Evolutionary conservation across 805 yeast species (phyloP).

Genomic region (Sugiyamaella marilandica): DNA sequence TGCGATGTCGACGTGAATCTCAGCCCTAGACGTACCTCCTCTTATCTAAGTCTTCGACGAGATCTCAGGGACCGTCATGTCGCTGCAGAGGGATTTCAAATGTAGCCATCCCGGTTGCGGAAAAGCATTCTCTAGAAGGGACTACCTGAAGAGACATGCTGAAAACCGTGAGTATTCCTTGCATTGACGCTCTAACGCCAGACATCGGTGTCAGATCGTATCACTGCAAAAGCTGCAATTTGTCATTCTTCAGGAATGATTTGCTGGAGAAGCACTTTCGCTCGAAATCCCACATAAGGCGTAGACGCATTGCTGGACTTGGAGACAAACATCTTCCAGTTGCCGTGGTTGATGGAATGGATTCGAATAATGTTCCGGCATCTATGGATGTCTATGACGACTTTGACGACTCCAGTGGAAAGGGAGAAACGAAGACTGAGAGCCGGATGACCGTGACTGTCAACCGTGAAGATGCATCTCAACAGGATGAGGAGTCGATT

Average conservation of each 20-base stretch:
- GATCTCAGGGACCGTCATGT: background rate
- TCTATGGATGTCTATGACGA: too few relatives aligned
- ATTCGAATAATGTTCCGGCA: too few relatives aligned
- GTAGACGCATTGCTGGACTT: constrained; percentile 9
- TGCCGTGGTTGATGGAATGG: too few relatives aligned
- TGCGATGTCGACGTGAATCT: too few relatives aligned
- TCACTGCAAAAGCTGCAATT: constrained; percentile 26
- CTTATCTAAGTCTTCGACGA: too few relatives aligned
- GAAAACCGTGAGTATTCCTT: constrained; percentile 22
- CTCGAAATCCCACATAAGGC: constrained; percentile 23
- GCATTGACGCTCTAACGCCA: background rate
- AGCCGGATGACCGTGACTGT: too few relatives aligned
- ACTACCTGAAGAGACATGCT: constrained; percentile 29
- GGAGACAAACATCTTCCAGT: too few relatives aligned
- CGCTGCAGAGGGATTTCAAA: constrained; percentile 19
- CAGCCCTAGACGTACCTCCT: too few relatives aligned
- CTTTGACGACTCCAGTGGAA: too few relatives aligned
- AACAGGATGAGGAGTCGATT: too few relatives aligned
- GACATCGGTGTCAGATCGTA: constrained; percentile 27
- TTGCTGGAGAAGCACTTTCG: constrained; percentile 27
- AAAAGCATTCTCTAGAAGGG: constrained; percentile 29
- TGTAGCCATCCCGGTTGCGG: constrained; percentile 32
- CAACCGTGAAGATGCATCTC: too few relatives aligned
- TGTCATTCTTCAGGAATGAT: constrained; percentile 30
- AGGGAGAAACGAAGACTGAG: too few relatives aligned